phyloP scores from a whole-genome alignment of 1,284 basidiomycete genomes.

The Trichosporon faecale region DNA sequence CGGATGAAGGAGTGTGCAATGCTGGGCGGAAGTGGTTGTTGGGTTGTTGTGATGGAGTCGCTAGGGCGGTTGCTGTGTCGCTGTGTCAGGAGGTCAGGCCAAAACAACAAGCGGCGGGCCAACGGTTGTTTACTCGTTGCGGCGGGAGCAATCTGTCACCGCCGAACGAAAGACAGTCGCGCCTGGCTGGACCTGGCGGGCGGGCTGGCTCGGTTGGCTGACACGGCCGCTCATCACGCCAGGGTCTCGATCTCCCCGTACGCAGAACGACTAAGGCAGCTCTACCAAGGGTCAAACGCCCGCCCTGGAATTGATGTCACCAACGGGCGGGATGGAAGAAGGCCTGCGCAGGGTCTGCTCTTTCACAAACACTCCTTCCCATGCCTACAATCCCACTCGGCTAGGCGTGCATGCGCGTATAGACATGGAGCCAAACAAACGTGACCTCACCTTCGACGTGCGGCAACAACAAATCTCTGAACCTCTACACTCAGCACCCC shows the following conservation, averaged over 20 bases:
- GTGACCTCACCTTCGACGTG: background rate
- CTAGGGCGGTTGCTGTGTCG: background rate
- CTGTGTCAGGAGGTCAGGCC: background rate
- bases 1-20: slow-evolving; percentile 19
- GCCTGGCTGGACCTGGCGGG: background rate
- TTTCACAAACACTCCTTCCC: no score
- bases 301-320: slow-evolving; percentile 6
- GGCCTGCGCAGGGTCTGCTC: no score
- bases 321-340: background rate
- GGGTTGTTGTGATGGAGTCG: slow-evolving; percentile 28
- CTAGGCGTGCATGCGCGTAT: background rate
- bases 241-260: background rate
- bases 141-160: background rate
- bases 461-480: background rate
- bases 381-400: background rate
- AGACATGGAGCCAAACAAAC: slow-evolving; percentile 1
- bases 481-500: background rate
- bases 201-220: background rate
- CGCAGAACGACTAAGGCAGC: background rate
- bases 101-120: slow-evolving; percentile 5
- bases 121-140: slow-evolving; percentile 5
- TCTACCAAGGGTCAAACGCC: background rate
- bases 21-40: slow-evolving; percentile 9
- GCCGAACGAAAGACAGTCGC: background rate
- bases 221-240: background rate